phyloP scores from a whole-genome alignment of 305 asterid species.

The Plantago rigida region DNA sequence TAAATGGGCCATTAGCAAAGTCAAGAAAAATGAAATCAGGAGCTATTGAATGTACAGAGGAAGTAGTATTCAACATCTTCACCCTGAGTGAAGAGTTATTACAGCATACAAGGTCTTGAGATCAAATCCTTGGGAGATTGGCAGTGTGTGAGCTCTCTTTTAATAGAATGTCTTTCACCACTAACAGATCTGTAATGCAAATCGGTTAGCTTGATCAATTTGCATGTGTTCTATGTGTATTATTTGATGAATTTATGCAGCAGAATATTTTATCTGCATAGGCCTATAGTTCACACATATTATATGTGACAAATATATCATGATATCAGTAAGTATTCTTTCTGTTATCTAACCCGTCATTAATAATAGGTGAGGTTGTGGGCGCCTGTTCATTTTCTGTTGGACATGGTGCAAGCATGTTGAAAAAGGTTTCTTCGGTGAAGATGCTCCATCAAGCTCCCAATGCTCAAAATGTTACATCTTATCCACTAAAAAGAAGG shows the following conservation, averaged over 20 bases:
- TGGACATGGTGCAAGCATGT: conserved; percentile 53
- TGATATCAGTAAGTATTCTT: conserved; percentile 7
- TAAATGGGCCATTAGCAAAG: too few relatives aligned
- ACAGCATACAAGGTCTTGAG: background rate
- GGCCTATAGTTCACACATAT: background rate
- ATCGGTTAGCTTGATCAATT: background rate
- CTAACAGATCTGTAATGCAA: background rate
- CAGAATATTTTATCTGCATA: background rate
- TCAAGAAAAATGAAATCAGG: too few relatives aligned
- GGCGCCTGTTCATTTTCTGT: conserved; percentile 84
- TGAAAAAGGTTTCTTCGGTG: conserved; percentile 78
- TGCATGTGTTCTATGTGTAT: background rate
- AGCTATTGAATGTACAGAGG: too few relatives aligned
- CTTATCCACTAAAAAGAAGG: conserved; percentile 61
- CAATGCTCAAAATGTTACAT: conserved; percentile 42
- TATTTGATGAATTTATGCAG: background rate
- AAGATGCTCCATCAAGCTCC: conserved; percentile 78
- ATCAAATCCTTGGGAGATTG: background rate
- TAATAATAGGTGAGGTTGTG: conserved; percentile 74
- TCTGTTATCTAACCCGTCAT: conserved; percentile 28
- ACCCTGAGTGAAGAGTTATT: background rate
- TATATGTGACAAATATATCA: background rate
- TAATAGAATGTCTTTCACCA: background rate
- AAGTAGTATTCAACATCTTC: conserved; percentile 1
- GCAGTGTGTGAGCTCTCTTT: background rate